Evolutionary conservation across 352 stramenopile species (phyloP), one percentile per base, ranked within the genome.

Genomic region (Pythium pyrilobum): DNA sequence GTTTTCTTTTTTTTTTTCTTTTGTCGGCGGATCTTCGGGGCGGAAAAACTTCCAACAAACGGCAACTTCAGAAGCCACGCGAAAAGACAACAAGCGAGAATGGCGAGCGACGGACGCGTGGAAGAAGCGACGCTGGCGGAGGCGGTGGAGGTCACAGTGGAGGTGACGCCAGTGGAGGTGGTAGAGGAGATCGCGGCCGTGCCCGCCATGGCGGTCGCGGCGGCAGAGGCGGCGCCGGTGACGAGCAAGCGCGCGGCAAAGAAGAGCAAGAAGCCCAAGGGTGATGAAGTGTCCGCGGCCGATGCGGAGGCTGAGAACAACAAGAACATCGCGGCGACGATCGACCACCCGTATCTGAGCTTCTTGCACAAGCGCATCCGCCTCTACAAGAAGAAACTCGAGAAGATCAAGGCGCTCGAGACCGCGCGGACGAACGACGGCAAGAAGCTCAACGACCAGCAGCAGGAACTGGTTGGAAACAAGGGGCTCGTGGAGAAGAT

Each of bases 361-460:
- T 81, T 92, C 42, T 48, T 93, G 50, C 72, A 93, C 72, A 93
- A 93, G 57, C 77, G 81, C 36, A 79, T 90, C 34, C 81, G 83
- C 12, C 74, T 81, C 51, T 79, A 87, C 63, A 82, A 83, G 52
- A 93, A 93, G 66, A 93, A 93, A 50, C 68, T 92, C 25, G 83
- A 93, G 66, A 93, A 93, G 67, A 90, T 93, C 60, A 81, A 75
- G 45, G 51, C 58, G 18, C 56, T 93, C 23, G 81, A 88, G 55
- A 38, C 54, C 0, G 81, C 76, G 41, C 59, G 66, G 23, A 56
- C 59, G 2, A 56, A 48, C 4, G 74, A 84, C 7, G 71, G 72
- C 12, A 91, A 91, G 64, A 59, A 72, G 50, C 69, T 89, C 23
- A 93, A 93, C 50, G 66, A 77, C 43, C 83, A 93, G 51, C 83